These are phyloP conservation scores for Tausonia pullulans DNA, from an alignment of 1,284 basidiomycete genomes.

Conservation along the genomic window DNA sequence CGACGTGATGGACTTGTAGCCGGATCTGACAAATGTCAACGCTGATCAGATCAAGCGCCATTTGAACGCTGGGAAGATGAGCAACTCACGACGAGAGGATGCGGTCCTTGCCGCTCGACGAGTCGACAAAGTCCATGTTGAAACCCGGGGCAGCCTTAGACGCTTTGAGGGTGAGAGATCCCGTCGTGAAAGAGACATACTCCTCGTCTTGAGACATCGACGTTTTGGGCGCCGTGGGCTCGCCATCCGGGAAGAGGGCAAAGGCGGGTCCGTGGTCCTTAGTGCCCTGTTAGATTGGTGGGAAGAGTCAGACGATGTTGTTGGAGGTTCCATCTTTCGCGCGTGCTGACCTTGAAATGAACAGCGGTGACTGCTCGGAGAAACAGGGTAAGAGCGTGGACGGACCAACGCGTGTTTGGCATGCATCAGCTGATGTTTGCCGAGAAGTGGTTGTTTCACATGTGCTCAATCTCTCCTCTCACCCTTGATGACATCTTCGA, in stretches of 20 bases:
- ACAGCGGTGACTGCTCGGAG: conserved; percentile 30
- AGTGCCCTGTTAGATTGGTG: conserved; percentile 24
- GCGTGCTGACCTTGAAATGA: conserved; percentile 41
- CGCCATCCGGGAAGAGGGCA: conserved; percentile 51
- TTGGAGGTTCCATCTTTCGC: background rate
- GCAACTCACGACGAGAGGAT: background rate
- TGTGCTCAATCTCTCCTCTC: background rate
- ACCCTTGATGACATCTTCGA: conserved; percentile 47
- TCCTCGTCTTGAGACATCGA: conserved; percentile 34
- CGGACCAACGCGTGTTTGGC: no score
- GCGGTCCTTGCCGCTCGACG: conserved; percentile 1
- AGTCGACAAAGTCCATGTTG: conserved; percentile 38
- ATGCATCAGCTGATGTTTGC: no score
- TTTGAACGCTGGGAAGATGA: background rate
- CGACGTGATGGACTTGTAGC: conserved; percentile 45
- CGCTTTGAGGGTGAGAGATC: conserved; percentile 25
- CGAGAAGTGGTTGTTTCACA: no score
- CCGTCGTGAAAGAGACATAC: conserved; percentile 38
- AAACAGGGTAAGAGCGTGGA: background rate
- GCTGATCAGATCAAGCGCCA: background rate
- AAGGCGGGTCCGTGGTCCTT: conserved; percentile 42
- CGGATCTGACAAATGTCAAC: conserved; percentile 39
- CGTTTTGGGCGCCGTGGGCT: conserved; percentile 39
- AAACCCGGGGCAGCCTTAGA: conserved; percentile 26
- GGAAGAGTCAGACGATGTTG: background rate